phyloP scores from a whole-genome alignment of 495 filamentous ascomycete genomes.

The Cercophora sp. region DNA sequence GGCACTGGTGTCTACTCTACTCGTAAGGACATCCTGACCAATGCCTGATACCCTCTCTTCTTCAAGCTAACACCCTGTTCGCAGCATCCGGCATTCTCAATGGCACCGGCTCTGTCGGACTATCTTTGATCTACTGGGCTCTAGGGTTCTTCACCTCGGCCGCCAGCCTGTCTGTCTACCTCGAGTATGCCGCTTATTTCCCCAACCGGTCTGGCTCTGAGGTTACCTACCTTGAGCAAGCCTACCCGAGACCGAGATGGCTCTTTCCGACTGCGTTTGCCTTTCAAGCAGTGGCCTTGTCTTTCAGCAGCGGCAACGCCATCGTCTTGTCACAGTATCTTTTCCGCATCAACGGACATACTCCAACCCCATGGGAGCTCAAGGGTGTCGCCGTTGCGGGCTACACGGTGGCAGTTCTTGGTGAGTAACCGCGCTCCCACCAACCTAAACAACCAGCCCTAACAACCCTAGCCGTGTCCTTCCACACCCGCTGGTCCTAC shows the following conservation, averaged over 20 bases:
- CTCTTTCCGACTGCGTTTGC: constrained; percentile 61
- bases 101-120: constrained; percentile 56
- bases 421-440: constrained; percentile 20
- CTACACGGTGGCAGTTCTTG: constrained; percentile 52
- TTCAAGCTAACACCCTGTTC: constrained; percentile 2
- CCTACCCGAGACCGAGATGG: constrained; percentile 57
- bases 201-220: constrained; percentile 63
- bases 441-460: neutral
- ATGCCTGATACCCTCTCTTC: neutral
- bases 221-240: constrained; percentile 64
- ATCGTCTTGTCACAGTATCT: constrained; percentile 55
- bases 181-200: constrained; percentile 59
- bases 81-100: constrained; percentile 52
- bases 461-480: constrained; percentile 23
- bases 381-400: constrained; percentile 61
- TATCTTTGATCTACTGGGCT: constrained; percentile 58
- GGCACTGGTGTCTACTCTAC: constrained; percentile 65
- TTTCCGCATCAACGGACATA: constrained; percentile 44
- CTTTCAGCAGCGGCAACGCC: constrained; percentile 60
- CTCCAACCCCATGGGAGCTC: constrained; percentile 52
- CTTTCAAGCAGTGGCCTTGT: constrained; percentile 54
- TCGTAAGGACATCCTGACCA: constrained; percentile 34
- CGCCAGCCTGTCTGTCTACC: constrained; percentile 50
- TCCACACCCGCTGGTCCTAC: constrained; percentile 52
- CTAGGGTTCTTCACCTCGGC: constrained; percentile 53